These are phyloP conservation scores for Pogostemon cablin DNA, from an alignment of 257 asterid genomes.

Conservation along the genomic window DNA sequence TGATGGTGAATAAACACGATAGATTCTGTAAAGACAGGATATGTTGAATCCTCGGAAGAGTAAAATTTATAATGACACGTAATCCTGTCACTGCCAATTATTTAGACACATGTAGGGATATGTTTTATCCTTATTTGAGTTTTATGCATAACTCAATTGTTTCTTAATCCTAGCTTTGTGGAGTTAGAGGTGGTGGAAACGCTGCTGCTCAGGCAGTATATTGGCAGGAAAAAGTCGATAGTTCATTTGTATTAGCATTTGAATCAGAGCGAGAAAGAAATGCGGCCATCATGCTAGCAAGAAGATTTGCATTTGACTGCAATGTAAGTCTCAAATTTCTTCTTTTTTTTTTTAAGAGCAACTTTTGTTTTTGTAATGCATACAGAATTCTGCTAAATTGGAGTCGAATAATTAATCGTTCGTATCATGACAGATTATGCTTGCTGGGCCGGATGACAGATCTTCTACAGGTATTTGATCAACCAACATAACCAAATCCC, in stretches of 20 bases:
- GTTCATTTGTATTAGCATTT: constrained; percentile 74
- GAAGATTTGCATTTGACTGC: constrained; percentile 88
- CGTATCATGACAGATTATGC: constrained; percentile 54
- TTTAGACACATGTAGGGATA: not conserved
- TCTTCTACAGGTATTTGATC: constrained; percentile 49
- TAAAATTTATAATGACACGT: too few species aligned
- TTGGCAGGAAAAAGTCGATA: constrained; percentile 75
- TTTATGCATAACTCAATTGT: not conserved
- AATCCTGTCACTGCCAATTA: not conserved
- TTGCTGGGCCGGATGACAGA: constrained; percentile 79
- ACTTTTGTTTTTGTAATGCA: not conserved
- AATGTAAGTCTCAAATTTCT: constrained; percentile 53
- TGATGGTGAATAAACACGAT: too few species aligned
- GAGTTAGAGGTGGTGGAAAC: constrained; percentile 93
- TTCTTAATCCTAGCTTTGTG: constrained; percentile 64
- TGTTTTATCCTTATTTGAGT: not conserved
- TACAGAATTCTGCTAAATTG: not conserved
- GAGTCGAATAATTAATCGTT: not conserved
- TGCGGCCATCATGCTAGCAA: constrained; percentile 91
- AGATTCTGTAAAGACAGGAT: too few species aligned
- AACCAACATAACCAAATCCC: constrained; percentile 17
- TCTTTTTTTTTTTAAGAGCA: constrained; percentile 15
- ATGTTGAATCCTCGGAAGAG: too few species aligned
- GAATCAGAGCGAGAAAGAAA: constrained; percentile 89
- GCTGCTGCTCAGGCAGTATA: constrained; percentile 93